These are phyloP conservation scores for Helotiales sp. DNA, from an alignment of 2,329 filamentous ascomycete species.

Conservation along the genomic window DNA sequence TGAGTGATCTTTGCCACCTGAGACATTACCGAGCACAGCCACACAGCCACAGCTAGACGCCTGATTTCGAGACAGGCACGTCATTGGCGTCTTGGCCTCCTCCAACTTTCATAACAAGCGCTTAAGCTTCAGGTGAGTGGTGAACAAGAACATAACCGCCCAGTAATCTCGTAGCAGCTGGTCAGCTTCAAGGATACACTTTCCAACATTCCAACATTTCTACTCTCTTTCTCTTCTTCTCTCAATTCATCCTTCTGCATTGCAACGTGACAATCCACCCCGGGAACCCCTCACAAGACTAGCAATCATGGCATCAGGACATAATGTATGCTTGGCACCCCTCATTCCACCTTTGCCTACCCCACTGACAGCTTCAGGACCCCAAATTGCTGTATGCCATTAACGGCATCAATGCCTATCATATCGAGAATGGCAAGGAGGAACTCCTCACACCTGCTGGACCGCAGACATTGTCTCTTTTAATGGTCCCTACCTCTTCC, in stretches of 20 bases:
- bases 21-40: conserved; percentile 1
- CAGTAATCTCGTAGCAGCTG: neutral
- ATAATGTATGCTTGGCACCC: conserved; percentile 27
- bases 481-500: conserved; percentile 93
- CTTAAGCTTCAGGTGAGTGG: neutral
- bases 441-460: conserved; percentile 79
- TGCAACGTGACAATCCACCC: conserved; percentile 1
- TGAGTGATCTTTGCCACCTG: neutral
- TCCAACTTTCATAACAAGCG: neutral
- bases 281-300: conserved; percentile 1
- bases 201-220: neutral
- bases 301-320: conserved; percentile 31
- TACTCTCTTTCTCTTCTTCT: neutral
- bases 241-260: neutral
- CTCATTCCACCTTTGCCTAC: neutral
- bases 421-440: conserved; percentile 86
- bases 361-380: conserved; percentile 40
- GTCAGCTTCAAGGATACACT: neutral
- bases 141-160: conserved; percentile 8
- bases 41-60: conserved; percentile 13
- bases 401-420: conserved; percentile 85
- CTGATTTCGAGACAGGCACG: neutral
- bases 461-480: conserved; percentile 84
- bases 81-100: conserved; percentile 10
- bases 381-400: conserved; percentile 70